Conservation (phyloP, 768 basidiomycete species). For the Daedaleopsis nitida region DNA sequence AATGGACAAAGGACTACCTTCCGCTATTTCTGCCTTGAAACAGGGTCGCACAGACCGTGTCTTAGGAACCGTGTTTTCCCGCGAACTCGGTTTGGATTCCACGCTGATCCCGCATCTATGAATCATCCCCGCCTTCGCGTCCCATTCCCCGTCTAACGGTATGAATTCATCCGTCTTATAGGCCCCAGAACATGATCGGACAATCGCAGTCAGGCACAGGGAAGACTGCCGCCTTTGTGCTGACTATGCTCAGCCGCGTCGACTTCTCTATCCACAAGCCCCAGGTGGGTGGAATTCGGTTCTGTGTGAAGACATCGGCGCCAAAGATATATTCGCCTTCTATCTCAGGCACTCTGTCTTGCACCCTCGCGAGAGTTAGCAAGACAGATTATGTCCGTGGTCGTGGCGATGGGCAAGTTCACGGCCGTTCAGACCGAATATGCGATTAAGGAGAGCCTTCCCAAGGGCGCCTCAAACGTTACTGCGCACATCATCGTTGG, state of each 20-base stretch:
- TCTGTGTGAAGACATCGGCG: slow-evolving; percentile 1
- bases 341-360: slow-evolving; percentile 84
- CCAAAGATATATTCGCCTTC: background rate
- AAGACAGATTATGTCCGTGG: slow-evolving; percentile 95
- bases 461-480: slow-evolving; percentile 62
- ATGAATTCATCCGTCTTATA: slow-evolving; percentile 32
- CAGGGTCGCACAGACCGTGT: no score
- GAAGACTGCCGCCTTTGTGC: slow-evolving; percentile 97
- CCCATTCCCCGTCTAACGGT: background rate
- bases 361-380: slow-evolving; percentile 97
- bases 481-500: slow-evolving; percentile 93
- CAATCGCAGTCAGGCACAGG: slow-evolving; percentile 99
- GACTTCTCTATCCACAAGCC: slow-evolving; percentile 82
- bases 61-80: no score
- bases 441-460: slow-evolving; percentile 88
- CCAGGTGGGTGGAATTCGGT: slow-evolving; percentile 54
- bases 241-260: slow-evolving; percentile 95
- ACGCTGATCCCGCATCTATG: no score
- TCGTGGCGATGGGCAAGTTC: slow-evolving; percentile 93
- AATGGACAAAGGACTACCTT: no score
- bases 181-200: slow-evolving; percentile 98
- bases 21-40: no score
- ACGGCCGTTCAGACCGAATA: slow-evolving; percentile 92
- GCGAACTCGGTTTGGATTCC: no score
- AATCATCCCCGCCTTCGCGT: no score